phyloP scores from a whole-genome alignment of 2,329 filamentous ascomycete species.

The Chaetomiaceae sp. region DNA sequence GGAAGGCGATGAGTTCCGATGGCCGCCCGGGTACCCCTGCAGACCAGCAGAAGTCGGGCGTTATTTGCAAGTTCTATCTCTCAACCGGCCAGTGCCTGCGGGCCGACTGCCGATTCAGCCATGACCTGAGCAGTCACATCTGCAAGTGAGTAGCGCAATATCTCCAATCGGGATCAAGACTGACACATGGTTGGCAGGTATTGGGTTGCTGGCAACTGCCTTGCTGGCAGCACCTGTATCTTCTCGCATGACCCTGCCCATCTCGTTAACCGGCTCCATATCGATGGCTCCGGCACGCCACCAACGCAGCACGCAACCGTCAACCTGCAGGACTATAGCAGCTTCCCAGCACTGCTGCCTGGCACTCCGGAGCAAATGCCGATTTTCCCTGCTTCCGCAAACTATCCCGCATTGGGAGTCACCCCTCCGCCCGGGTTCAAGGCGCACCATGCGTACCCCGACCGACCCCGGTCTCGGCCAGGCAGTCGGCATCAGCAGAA shows the following conservation, averaged over 20 bases:
- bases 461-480: conserved; percentile 75
- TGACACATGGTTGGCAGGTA: conserved; percentile 56
- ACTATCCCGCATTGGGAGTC: conserved; percentile 50
- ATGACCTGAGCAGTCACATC: conserved; percentile 90
- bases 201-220: conserved; percentile 92
- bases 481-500: conserved; percentile 72
- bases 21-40: conserved; percentile 72
- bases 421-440: conserved; percentile 69
- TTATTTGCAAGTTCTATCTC: conserved; percentile 96
- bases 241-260: conserved; percentile 95
- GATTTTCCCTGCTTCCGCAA: conserved; percentile 48
- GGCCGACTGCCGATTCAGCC: conserved; percentile 94
- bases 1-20: conserved; percentile 80
- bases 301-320: conserved; percentile 63
- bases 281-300: conserved; percentile 65
- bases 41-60: conserved; percentile 71
- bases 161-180: neutral
- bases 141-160: conserved; percentile 74
- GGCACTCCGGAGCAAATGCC: conserved; percentile 56
- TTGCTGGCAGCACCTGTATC: conserved; percentile 89
- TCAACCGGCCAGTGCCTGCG: conserved; percentile 93
- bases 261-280: conserved; percentile 72
- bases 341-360: conserved; percentile 73
- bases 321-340: conserved; percentile 76
- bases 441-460: conserved; percentile 52